Evolutionary conservation across 2,329 filamentous ascomycete species (phyloP).

Genomic region (Dactylellina sp.): DNA sequence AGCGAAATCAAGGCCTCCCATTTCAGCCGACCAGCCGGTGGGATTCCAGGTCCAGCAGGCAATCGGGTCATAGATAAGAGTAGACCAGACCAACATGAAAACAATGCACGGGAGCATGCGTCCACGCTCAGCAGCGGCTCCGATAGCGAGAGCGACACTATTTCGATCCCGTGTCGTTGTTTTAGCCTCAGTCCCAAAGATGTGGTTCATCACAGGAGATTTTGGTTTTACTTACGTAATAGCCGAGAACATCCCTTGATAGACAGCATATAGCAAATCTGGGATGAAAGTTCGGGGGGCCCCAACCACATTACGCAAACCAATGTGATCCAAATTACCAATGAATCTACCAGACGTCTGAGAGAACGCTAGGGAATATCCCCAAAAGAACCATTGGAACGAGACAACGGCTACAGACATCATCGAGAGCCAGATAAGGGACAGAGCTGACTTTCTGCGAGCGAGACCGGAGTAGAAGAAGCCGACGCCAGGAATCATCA

Average conservation of each 20-base stretch:
- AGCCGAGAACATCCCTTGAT: constrained; percentile 88
- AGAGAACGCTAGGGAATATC: constrained; percentile 84
- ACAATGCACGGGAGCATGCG: constrained; percentile 88
- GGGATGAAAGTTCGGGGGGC: constrained; percentile 77
- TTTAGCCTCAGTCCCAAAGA: constrained; percentile 28
- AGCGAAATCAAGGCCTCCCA: constrained; percentile 88
- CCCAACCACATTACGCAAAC: constrained; percentile 79
- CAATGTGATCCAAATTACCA: constrained; percentile 82
- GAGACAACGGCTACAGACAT: constrained; percentile 82
- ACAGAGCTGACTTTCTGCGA: constrained; percentile 86
- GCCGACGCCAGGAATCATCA: constrained; percentile 93
- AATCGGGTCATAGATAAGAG: constrained; percentile 89
- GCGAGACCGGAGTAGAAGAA: constrained; percentile 95
- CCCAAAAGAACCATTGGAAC: constrained; percentile 98
- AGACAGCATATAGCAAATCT: constrained; percentile 85
- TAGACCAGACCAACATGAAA: constrained; percentile 94
- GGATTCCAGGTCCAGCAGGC: constrained; percentile 96
- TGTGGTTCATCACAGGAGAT: constrained; percentile 28
- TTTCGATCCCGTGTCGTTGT: constrained; percentile 45
- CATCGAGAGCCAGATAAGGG: constrained; percentile 85
- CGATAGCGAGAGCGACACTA: constrained; percentile 83
- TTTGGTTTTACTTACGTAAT: constrained; percentile 75
- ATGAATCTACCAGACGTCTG: constrained; percentile 81
- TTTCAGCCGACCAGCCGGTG: constrained; percentile 79
- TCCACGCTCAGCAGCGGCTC: constrained; percentile 86